Evolutionary conservation across 106 monocot genomes (phyloP).

Genomic region (Allium fistulosum): DNA sequence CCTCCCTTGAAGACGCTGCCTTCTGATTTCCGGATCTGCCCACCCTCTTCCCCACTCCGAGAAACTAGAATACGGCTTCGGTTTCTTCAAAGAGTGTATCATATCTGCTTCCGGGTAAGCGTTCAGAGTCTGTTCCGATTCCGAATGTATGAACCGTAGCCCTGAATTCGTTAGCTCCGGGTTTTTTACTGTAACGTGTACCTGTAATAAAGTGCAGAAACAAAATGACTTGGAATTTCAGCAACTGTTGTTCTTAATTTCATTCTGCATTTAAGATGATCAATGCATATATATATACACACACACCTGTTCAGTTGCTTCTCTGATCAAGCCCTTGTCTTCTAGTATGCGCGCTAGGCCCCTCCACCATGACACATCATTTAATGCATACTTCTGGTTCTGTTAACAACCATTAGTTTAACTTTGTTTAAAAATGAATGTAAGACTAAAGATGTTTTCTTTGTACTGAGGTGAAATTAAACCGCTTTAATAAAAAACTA

Average conservation of each 20-base stretch:
- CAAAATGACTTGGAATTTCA: neutral
- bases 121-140: conserved; percentile 21
- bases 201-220: conserved; percentile 21
- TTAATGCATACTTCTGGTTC: conserved; percentile 50
- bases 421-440: too few relatives aligned
- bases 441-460: too few relatives aligned
- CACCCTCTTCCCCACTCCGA: conserved; percentile 88
- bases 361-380: conserved; percentile 70
- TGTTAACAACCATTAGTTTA: conserved; percentile 9
- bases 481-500: too few relatives aligned
- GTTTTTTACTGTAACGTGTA: conserved; percentile 33
- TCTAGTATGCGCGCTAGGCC: conserved; percentile 78
- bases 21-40: conserved; percentile 87
- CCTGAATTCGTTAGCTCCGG: conserved; percentile 70
- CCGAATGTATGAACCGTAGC: conserved; percentile 33
- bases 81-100: conserved; percentile 25
- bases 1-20: conserved; percentile 54
- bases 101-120: conserved; percentile 82
- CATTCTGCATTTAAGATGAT: too few relatives aligned
- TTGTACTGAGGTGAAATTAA: too few relatives aligned
- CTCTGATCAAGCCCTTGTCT: conserved; percentile 63
- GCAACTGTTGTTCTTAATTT: too few relatives aligned
- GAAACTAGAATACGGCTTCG: conserved; percentile 49
- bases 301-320: conserved; percentile 53
- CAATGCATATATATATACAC: too few relatives aligned